These are phyloP conservation scores for Clitopilus hobsonii DNA, from an alignment of 768 basidiomycete genomes.

Conservation along the genomic window DNA sequence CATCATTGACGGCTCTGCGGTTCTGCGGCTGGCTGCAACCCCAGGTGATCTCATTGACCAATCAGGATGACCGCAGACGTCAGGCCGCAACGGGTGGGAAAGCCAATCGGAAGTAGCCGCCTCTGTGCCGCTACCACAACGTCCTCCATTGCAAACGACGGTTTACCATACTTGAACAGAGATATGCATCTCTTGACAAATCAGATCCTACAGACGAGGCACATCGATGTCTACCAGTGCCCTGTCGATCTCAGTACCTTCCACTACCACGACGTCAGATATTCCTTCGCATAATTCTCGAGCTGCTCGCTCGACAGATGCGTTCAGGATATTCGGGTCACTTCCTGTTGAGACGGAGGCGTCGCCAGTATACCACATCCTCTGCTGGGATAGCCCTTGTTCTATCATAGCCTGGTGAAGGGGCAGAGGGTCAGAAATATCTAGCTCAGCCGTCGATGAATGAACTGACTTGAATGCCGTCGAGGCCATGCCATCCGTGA, in stretches of 20 bases:
- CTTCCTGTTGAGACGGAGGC: slow-evolving; percentile 11
- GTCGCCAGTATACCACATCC: slow-evolving; percentile 26
- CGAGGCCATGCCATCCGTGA: slow-evolving; percentile 28
- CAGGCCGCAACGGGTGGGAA: no score
- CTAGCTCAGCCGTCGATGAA: background rate
- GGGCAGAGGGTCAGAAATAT: background rate
- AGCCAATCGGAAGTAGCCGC: background rate
- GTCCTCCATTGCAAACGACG: background rate
- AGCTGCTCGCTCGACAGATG: slow-evolving; percentile 8
- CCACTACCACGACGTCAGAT: slow-evolving; percentile 8
- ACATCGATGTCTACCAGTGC: slow-evolving; percentile 1
- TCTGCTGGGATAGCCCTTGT: slow-evolving; percentile 32
- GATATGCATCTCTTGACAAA: no score
- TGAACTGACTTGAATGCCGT: slow-evolving; percentile 19
- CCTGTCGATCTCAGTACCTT: slow-evolving; percentile 11
- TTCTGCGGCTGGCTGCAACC: background rate
- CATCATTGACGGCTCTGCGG: background rate
- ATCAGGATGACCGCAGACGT: background rate
- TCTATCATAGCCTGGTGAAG: slow-evolving; percentile 27
- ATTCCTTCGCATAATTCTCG: slow-evolving; percentile 14
- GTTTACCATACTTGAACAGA: no score
- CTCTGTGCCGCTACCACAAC: background rate
- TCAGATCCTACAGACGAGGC: slow-evolving; percentile 2
- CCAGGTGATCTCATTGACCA: background rate
- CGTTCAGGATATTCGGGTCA: slow-evolving; percentile 8